These are phyloP conservation scores for Penicillium psychrofluorescens DNA, from an alignment of 495 filamentous ascomycete genomes.

Conservation along the genomic window DNA sequence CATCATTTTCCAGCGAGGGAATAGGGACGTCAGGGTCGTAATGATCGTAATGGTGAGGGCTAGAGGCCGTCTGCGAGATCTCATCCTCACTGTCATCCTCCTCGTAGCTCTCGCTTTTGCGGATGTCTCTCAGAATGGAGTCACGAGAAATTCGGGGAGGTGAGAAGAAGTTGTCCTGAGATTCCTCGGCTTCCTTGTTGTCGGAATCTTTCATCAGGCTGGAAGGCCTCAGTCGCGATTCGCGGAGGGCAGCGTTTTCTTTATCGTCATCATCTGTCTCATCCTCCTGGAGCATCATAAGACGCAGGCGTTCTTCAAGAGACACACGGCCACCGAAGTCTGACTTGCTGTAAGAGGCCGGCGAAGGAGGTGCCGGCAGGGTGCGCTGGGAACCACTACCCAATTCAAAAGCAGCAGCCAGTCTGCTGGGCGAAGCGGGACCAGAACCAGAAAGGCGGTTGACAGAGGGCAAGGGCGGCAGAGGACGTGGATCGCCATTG, in stretches of 20 bases:
- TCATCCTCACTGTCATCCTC: conserved; percentile 54
- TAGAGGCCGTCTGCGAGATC: conserved; percentile 50
- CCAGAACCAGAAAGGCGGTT: conserved; percentile 26
- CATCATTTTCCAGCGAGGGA: conserved; percentile 57
- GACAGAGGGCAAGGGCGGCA: conserved; percentile 65
- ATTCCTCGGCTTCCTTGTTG: not conserved
- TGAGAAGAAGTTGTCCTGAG: conserved; percentile 18
- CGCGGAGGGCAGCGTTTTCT: not conserved
- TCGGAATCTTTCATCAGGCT: not conserved
- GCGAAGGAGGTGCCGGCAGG: conserved; percentile 57
- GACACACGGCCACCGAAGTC: conserved; percentile 69
- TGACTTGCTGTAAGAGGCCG: conserved; percentile 56
- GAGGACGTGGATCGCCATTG: conserved; percentile 63
- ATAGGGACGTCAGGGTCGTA: conserved; percentile 83
- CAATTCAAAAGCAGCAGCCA: conserved; percentile 59
- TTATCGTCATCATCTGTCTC: conserved; percentile 40
- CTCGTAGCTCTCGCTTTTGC: conserved; percentile 52
- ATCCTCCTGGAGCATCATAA: conserved; percentile 71
- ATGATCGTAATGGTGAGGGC: conserved; percentile 43
- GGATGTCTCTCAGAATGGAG: conserved; percentile 83
- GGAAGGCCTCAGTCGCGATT: not conserved
- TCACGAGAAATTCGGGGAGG: conserved; percentile 84
- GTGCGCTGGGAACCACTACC: conserved; percentile 51
- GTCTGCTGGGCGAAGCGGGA: conserved; percentile 37
- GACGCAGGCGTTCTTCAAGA: conserved; percentile 69